A percentile compares a stretch with the other conserved stretches of the same genome.
These are phyloP conservation scores for Acanthamoeba lenticulata DNA, from an alignment of 208 protist genomes.

Conservation along the genomic window DNA sequence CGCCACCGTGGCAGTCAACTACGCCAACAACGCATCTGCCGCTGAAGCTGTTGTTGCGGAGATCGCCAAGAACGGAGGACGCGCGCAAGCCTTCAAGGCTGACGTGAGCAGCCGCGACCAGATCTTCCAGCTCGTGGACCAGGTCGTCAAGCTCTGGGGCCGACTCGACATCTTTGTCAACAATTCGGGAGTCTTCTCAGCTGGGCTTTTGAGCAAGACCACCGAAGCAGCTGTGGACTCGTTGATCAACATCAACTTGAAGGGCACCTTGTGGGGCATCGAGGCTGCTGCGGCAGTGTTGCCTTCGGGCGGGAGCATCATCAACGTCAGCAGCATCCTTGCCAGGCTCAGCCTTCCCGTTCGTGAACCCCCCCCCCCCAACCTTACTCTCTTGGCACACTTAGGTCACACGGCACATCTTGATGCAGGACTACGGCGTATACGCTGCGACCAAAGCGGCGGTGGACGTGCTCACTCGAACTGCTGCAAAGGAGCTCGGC, in stretches of 20 bases:
- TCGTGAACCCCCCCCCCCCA: background rate
- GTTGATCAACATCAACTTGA: background rate
- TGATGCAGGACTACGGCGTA: background rate
- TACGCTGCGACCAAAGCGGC: slow-evolving; percentile 3
- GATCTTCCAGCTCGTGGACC: background rate
- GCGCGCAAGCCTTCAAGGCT: background rate
- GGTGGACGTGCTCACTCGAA: background rate
- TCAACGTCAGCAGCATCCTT: background rate
- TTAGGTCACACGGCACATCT: too few relatives aligned
- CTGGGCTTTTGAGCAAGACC: background rate
- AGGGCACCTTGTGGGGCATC: background rate
- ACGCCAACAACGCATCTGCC: background rate
- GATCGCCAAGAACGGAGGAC: background rate
- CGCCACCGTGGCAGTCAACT: slow-evolving; percentile 14
- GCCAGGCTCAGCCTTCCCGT: background rate
- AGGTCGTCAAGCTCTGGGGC: background rate
- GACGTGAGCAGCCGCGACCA: background rate
- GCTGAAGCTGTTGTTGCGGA: background rate
- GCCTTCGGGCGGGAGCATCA: background rate
- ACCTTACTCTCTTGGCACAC: background rate
- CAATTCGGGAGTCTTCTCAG: background rate
- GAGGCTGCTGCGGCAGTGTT: background rate
- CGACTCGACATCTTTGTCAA: slow-evolving; percentile 32
- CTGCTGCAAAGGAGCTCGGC: background rate
- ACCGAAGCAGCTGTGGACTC: background rate